Evolutionary conservation across 176 grass and related monocot genomes (phyloP).

Genomic region (Neostapfia colusana): DNA sequence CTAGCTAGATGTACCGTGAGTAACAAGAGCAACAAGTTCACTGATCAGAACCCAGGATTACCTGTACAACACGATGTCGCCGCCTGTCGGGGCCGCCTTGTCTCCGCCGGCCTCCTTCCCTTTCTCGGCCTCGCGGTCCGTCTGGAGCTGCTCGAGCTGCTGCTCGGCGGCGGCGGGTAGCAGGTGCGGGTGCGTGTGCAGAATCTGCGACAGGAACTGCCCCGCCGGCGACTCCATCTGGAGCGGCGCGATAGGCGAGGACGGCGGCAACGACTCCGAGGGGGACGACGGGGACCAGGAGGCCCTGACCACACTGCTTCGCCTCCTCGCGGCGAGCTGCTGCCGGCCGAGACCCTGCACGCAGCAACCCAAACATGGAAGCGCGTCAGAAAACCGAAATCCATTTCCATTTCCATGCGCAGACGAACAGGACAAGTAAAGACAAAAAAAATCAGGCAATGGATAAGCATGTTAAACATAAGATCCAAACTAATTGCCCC

Average conservation of each 20-base stretch:
- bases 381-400: background rate
- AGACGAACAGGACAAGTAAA: background rate
- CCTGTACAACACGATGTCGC: conserved; percentile 90
- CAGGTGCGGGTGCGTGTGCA: conserved; percentile 86
- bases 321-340: conserved; percentile 41
- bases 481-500: background rate
- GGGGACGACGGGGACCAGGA: conserved; percentile 57
- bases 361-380: background rate
- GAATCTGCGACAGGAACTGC: conserved; percentile 85
- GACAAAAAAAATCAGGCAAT: background rate
- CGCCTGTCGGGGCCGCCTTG: conserved; percentile 53
- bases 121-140: conserved; percentile 47
- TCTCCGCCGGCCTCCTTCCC: conserved; percentile 45
- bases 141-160: conserved; percentile 95
- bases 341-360: conserved; percentile 60
- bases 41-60: conserved; percentile 32
- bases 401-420: conserved; percentile 24
- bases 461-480: conserved; percentile 17
- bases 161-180: conserved; percentile 83
- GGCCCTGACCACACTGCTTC: conserved; percentile 49
- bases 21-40: conserved; percentile 13
- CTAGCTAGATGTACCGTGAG: conserved; percentile 4
- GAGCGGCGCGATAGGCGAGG: conserved; percentile 77
- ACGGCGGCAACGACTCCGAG: conserved; percentile 46
- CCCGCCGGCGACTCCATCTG: conserved; percentile 84